Conservation (phyloP, 805 yeast genomes). For the Metschnikowia chrysomelidarum region DNA sequence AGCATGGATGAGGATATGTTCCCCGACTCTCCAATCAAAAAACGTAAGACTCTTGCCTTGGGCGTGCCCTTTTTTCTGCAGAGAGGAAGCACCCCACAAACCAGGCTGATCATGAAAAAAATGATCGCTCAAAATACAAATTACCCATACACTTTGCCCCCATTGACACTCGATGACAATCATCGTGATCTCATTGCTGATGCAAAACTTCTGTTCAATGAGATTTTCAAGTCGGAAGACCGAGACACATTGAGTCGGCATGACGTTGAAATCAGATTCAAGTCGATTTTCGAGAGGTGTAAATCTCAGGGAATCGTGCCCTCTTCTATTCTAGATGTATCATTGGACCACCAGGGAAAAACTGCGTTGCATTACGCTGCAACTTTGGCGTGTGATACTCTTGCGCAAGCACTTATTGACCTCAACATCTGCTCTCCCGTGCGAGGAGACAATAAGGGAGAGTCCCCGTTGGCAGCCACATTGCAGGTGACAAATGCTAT, state of each 20-base stretch:
- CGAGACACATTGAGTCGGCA: slow-evolving; percentile 18
- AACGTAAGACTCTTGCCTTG: slow-evolving; percentile 20
- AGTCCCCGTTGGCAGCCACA: slow-evolving; percentile 52
- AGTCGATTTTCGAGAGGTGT: slow-evolving; percentile 21
- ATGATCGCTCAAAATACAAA: slow-evolving; percentile 35
- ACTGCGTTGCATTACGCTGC: slow-evolving; percentile 45
- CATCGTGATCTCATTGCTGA: slow-evolving; percentile 31
- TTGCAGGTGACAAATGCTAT: slow-evolving; percentile 81
- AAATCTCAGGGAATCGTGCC: slow-evolving; percentile 8
- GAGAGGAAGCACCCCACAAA: not conserved
- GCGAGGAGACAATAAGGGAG: slow-evolving; percentile 39
- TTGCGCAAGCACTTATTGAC: slow-evolving; percentile 35
- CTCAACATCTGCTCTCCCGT: slow-evolving; percentile 38
- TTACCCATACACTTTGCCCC: slow-evolving; percentile 49
- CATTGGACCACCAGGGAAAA: slow-evolving; percentile 39
- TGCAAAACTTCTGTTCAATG: slow-evolving; percentile 32
- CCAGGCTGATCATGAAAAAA: slow-evolving; percentile 3
- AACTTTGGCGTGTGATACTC: slow-evolving; percentile 36
- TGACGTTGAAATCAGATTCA: slow-evolving; percentile 28
- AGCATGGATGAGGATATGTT: slow-evolving; percentile 23
- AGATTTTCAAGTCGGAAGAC: slow-evolving; percentile 35
- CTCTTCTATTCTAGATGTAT: slow-evolving; percentile 28
- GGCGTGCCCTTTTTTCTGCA: too few species aligned
- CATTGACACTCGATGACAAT: slow-evolving; percentile 32
- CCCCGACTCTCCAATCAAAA: slow-evolving; percentile 40